Base-by-base conservation (phyloP, 2,329 filamentous ascomycete genomes). In the Dactylellina parvicollis region DNA sequence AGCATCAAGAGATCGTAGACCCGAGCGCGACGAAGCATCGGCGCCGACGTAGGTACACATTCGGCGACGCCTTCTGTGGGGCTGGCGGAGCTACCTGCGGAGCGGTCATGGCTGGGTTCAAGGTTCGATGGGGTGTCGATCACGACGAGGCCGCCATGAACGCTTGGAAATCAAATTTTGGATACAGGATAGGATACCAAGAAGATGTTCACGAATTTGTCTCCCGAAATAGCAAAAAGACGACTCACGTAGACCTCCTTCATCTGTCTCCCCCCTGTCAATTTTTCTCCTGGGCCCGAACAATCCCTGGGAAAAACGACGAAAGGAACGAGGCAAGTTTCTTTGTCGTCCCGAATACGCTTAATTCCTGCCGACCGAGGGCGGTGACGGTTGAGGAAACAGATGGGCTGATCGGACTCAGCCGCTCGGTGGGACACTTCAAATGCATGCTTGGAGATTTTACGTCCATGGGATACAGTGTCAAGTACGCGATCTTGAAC, bases 201-300 rank as follows among this genome's bases (percentile, higher is more conserved):
- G 81, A 81, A 73, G 80, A 84, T 0, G 80, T 86, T 0, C 81
- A 83, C 42, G 80, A 85, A 2, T 88, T 90, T 61, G 81, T 88
- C 30, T 55, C 76, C 0, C 66, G 74, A 0, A 75, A 80, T 0
- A 30, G 16, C 8, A 67, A 42, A 26, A 26, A 30, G 10, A 46
- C 26, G 5, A 78, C 80, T 1, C 75, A 83, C 9, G 82, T 82
- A 1, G 91, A 95, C 75, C 82, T 94, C 1, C 81, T 91, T 0
- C 92, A 96, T 75, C 80, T 92, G 0, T 92, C 89, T 0, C 91
- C 91, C 0, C 91, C 92, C 0, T 96, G 92, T 67, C 90, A 94
- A 76, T 86, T 85, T 2, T 93, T 89, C 79, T 93, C 90, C 0
- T 86, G 87, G 0, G 89, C 89, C 0, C 88, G 96, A 70, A 93